phyloP scores from a whole-genome alignment of 2,329 filamentous ascomycete species.

The Fusarium transvaalense region DNA sequence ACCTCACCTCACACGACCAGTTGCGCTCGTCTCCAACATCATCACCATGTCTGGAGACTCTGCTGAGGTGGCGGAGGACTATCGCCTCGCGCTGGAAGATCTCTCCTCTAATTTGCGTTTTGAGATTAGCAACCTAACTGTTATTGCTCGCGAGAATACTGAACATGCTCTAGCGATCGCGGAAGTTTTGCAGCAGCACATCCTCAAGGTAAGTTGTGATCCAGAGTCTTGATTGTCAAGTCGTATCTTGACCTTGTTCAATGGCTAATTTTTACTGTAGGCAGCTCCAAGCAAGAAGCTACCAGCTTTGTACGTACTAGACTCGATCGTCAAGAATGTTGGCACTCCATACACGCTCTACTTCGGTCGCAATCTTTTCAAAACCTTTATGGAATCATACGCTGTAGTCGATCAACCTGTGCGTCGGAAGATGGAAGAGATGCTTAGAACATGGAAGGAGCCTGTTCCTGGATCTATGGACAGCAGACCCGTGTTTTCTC shows the following conservation, averaged over 20 bases:
- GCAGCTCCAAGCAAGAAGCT: conserved; percentile 89
- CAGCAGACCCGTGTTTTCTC: conserved; percentile 89
- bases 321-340: conserved; percentile 98
- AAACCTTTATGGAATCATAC: conserved; percentile 97
- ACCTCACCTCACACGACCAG: conserved; percentile 22
- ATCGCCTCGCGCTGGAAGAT: conserved; percentile 92
- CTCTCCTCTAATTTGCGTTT: conserved; percentile 90
- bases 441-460: conserved; percentile 98
- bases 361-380: conserved; percentile 90
- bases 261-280: conserved; percentile 66
- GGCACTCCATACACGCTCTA: conserved; percentile 97
- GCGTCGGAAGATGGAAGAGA: conserved; percentile 93
- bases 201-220: conserved; percentile 81
- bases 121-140: conserved; percentile 96
- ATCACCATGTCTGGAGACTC: conserved; percentile 65
- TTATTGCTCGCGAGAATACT: conserved; percentile 97
- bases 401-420: conserved; percentile 86
- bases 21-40: conserved; percentile 29
- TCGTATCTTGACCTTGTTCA: not conserved
- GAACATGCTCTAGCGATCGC: conserved; percentile 95
- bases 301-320: conserved; percentile 95
- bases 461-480: conserved; percentile 94
- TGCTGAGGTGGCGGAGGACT: conserved; percentile 94
- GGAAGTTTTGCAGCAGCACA: conserved; percentile 89
- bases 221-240: not conserved